Percentiles rank a stretch among this genome's conserved stretches.
phyloP scores from a whole-genome alignment of 768 basidiomycete species.

The Suillus subaureus region DNA sequence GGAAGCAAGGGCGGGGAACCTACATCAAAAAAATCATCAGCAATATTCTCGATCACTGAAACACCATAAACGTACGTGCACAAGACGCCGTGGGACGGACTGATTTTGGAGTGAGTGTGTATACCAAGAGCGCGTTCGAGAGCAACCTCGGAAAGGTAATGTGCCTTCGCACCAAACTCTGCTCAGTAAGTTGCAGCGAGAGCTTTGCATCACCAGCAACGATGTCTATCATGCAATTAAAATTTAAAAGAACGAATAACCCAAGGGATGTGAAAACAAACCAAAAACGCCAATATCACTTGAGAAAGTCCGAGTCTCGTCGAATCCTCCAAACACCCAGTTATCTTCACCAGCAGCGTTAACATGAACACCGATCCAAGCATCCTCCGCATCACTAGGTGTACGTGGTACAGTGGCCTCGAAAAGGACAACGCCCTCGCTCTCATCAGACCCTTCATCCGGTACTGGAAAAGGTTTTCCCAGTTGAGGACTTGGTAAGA shows the following conservation, averaged over 20 bases:
- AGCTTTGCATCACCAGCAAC: conserved; percentile 40
- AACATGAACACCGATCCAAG: conserved; percentile 57
- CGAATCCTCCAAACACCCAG: conserved; percentile 64
- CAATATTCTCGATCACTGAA: background rate
- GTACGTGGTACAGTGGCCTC: conserved; percentile 46
- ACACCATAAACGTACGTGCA: conserved; percentile 23
- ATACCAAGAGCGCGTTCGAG: conserved; percentile 66
- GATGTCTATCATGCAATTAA: conserved; percentile 37
- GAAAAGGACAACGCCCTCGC: conserved; percentile 70
- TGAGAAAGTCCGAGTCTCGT: conserved; percentile 33
- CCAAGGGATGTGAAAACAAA: conserved; percentile 28
- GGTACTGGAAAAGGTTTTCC: conserved; percentile 64
- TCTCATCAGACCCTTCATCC: conserved; percentile 70
- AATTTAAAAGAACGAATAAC: conserved; percentile 12
- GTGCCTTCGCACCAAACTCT: conserved; percentile 40
- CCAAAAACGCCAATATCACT: conserved; percentile 43
- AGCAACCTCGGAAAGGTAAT: conserved; percentile 58
- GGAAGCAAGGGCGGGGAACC: conserved; percentile 48
- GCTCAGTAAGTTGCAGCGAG: conserved; percentile 28
- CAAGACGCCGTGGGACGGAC: conserved; percentile 24
- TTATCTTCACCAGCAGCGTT: conserved; percentile 54
- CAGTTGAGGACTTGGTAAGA: conserved; percentile 62
- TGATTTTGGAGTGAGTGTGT: conserved; percentile 48
- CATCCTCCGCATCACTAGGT: conserved; percentile 17
- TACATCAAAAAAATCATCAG: conserved; percentile 30